phyloP scores from a whole-genome alignment of 139 green algal genomes.

The Tetradesmus lagerheimii region DNA sequence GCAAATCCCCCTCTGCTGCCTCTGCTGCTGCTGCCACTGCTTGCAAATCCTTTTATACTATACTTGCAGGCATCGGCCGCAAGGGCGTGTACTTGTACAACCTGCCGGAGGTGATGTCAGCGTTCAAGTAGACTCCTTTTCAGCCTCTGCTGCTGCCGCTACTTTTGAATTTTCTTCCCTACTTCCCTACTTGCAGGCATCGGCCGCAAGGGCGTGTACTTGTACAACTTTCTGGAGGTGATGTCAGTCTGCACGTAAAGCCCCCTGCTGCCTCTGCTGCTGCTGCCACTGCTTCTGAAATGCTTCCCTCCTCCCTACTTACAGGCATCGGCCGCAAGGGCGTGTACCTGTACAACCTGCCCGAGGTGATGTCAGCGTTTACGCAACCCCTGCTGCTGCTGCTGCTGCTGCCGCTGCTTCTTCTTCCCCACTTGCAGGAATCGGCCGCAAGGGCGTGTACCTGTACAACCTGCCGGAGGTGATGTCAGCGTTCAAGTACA shows the following conservation, averaged over 20 bases:
- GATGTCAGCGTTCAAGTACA: slow-evolving; percentile 61
- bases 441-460: slow-evolving; percentile 71
- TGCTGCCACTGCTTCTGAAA: neutral
- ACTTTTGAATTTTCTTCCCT: neutral
- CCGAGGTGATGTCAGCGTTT: slow-evolving; percentile 79
- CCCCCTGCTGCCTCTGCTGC: neutral
- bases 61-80: slow-evolving; percentile 44
- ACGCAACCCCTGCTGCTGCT: slow-evolving; percentile 33
- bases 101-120: slow-evolving; percentile 85
- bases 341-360: slow-evolving; percentile 90
- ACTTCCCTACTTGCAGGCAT: slow-evolving; percentile 9
- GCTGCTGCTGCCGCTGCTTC: too few species aligned
- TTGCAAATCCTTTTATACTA: too few species aligned
- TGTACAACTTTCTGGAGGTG: slow-evolving; percentile 93
- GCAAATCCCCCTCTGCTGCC: neutral
- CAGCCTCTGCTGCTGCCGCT: neutral
- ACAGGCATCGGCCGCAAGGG: slow-evolving; percentile 49
- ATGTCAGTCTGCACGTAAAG: slow-evolving; percentile 62
- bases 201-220: slow-evolving; percentile 64
- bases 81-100: slow-evolving; percentile 86
- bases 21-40: neutral
- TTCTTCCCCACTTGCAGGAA: too few species aligned
- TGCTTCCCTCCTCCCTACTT: neutral
- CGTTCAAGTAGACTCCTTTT: slow-evolving; percentile 51
- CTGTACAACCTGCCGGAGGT: slow-evolving; percentile 94